These are phyloP conservation scores for Peltaster fructicola DNA, from an alignment of 2,329 filamentous ascomycete species.

Conservation along the genomic window DNA sequence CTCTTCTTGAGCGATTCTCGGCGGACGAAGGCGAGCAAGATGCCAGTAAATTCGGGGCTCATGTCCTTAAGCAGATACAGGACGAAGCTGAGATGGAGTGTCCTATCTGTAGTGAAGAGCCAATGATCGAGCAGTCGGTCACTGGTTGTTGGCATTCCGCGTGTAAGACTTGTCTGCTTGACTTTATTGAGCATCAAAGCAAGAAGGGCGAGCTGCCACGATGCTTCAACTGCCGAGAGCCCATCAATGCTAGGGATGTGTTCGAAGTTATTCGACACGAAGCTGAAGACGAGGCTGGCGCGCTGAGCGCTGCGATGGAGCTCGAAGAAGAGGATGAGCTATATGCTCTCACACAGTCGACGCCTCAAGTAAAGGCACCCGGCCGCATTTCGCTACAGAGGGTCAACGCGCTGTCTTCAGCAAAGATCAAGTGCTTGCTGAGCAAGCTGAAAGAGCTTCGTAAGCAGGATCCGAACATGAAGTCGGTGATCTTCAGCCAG, in stretches of 20 bases:
- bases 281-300: slow-evolving; percentile 21
- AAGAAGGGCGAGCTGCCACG: slow-evolving; percentile 58
- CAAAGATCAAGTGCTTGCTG: slow-evolving; percentile 72
- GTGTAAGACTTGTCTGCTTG: slow-evolving; percentile 80
- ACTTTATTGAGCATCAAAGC: slow-evolving; percentile 75
- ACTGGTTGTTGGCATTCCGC: slow-evolving; percentile 97
- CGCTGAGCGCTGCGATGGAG: slow-evolving; percentile 8
- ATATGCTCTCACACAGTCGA: slow-evolving; percentile 20
- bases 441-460: slow-evolving; percentile 54
- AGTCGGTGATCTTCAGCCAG: slow-evolving; percentile 83
- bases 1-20: slow-evolving; percentile 71
- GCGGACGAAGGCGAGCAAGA: slow-evolving; percentile 36
- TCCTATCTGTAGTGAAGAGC: slow-evolving; percentile 85
- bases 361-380: slow-evolving; percentile 1
- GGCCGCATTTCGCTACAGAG: slow-evolving; percentile 41
- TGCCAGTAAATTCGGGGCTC: slow-evolving; percentile 61
- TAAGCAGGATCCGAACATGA: slow-evolving; percentile 48
- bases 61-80: slow-evolving; percentile 80
- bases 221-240: slow-evolving; percentile 81
- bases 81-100: slow-evolving; percentile 80
- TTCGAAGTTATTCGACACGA: slow-evolving; percentile 84
- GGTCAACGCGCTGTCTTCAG: slow-evolving; percentile 53
- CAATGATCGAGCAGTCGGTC: slow-evolving; percentile 85
- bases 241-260: slow-evolving; percentile 65
- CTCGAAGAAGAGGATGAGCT: slow-evolving; percentile 14